Conservation (phyloP, 176 grass and related monocot genomes). For the Phragmites australis region DNA sequence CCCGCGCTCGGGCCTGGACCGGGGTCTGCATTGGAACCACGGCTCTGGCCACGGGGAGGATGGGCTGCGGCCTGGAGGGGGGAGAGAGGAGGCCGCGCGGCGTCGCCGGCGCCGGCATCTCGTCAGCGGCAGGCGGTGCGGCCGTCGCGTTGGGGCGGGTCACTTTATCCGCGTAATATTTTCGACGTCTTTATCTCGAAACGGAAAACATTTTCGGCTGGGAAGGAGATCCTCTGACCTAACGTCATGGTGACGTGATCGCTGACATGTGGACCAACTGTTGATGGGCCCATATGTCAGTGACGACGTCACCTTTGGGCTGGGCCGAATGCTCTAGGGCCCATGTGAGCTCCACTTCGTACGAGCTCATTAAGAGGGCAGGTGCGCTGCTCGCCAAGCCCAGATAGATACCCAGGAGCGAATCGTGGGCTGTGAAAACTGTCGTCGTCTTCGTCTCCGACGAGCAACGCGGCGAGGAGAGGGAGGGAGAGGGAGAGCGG, state of each 20-base stretch:
- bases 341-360: neutral
- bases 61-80: slow-evolving; percentile 25
- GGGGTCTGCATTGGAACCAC: neutral
- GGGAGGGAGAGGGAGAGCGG: neutral
- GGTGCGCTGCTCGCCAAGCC: too few relatives aligned
- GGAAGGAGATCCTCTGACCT: too few relatives aligned
- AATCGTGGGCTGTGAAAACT: too few relatives aligned
- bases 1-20: neutral
- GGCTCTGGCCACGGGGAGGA: neutral
- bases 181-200: neutral
- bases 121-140: neutral
- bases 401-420: too few relatives aligned
- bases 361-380: too few relatives aligned
- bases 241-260: too few relatives aligned
- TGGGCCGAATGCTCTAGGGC: slow-evolving; percentile 27
- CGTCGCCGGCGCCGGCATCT: slow-evolving; percentile 31
- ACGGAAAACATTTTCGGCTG: neutral
- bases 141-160: slow-evolving; percentile 1
- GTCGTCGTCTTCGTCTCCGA: slow-evolving; percentile 41
- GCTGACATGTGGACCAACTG: too few relatives aligned
- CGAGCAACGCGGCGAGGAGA: slow-evolving; percentile 41
- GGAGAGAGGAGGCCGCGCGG: slow-evolving; percentile 23
- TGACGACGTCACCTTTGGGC: too few relatives aligned
- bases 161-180: slow-evolving; percentile 36
- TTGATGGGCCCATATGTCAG: too few relatives aligned